phyloP scores from a whole-genome alignment of 176 grass and related monocot genomes.

The Puya raimondii region DNA sequence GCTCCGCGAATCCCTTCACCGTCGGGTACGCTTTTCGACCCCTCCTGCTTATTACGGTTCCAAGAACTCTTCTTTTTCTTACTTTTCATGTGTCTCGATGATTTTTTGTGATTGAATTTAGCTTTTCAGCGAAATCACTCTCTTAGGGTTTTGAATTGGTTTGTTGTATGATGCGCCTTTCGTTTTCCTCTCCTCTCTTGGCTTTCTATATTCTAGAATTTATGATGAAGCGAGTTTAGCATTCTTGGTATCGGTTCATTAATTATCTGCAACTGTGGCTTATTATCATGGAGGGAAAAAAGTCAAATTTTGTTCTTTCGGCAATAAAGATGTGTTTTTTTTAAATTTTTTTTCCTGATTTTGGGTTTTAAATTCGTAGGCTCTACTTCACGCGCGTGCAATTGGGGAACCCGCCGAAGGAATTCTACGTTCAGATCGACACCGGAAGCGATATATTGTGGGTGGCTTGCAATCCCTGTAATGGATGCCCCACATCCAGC shows the following conservation, averaged over 20 bases:
- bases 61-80: no score
- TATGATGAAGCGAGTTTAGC: no score
- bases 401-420: conserved; percentile 76
- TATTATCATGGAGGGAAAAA: no score
- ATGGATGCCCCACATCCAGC: conserved; percentile 78
- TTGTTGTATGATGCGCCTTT: background rate
- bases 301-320: background rate
- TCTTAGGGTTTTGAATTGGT: background rate
- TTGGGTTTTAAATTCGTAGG: conserved; percentile 42
- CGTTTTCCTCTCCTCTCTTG: background rate
- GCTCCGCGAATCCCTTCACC: conserved; percentile 77
- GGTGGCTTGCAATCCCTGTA: conserved; percentile 77
- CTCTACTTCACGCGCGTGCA: conserved; percentile 86
- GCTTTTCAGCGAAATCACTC: background rate
- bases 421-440: conserved; percentile 95
- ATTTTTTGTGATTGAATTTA: background rate
- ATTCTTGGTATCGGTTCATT: no score
- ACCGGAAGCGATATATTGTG: conserved; percentile 94
- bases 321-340: background rate
- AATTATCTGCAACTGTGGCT: no score
- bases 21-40: conserved; percentile 44
- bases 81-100: no score
- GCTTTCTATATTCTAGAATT: no score
- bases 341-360: conserved; percentile 6
- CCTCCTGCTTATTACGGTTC: background rate